A percentile compares a stretch with the other conserved stretches of the same genome.
These are phyloP conservation scores for Powellomyces hirtus DNA, from an alignment of 192 early-diverging fungal species.

Conservation along the genomic window DNA sequence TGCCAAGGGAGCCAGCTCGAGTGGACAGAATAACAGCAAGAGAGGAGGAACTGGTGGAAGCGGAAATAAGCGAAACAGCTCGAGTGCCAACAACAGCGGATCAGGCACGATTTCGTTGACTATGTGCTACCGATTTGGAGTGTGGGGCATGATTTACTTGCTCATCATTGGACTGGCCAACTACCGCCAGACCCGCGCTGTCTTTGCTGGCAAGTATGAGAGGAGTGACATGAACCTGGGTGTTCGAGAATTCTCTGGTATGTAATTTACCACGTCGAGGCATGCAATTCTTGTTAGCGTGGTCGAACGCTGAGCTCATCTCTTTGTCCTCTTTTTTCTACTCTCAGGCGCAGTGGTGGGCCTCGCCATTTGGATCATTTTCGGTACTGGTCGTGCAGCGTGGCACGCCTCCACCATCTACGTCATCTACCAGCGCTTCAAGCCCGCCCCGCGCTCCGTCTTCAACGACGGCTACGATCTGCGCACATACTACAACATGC, in stretches of 20 bases:
- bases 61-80: neutral
- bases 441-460: neutral
- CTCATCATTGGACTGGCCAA: conserved; percentile 6
- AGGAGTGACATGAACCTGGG: neutral
- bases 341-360: conserved; percentile 16
- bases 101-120: conserved; percentile 2
- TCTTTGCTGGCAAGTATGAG: neutral
- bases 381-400: conserved; percentile 24
- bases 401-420: conserved; percentile 12
- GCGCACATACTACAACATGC: conserved; percentile 8
- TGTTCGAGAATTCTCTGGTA: conserved; percentile 20
- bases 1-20: neutral
- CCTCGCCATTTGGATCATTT: conserved; percentile 13
- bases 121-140: conserved; percentile 21
- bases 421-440: conserved; percentile 10
- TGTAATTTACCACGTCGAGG: no score
- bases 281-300: no score
- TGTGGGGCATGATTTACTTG: conserved; percentile 17
- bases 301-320: no score
- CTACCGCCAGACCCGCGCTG: conserved; percentile 6
- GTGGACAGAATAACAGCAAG: neutral
- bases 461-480: conserved; percentile 14
- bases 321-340: neutral
- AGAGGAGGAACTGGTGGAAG: no score
- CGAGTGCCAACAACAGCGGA: neutral